These are phyloP conservation scores for Aeschynomene evenia DNA, from an alignment of 306 rosid species.

Conservation along the genomic window DNA sequence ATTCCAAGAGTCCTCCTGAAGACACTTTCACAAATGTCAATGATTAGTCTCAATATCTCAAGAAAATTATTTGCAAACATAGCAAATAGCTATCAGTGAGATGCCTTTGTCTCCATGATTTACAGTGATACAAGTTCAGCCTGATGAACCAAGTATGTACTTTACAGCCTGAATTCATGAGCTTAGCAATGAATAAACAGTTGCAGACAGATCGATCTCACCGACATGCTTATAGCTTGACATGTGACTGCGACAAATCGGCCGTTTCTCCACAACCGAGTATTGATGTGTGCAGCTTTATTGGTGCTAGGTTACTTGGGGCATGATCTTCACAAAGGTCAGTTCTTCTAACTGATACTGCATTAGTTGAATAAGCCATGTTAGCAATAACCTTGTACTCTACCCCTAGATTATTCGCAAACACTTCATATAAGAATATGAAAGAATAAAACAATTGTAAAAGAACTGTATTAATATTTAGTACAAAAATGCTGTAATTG, in stretches of 20 bases:
- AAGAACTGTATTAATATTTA: no score
- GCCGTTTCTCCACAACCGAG: slow-evolving; percentile 1
- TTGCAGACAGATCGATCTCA: background rate
- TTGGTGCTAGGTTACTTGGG: background rate
- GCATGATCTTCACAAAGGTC: slow-evolving; percentile 1
- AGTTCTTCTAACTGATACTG: slow-evolving; percentile 28
- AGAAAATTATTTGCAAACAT: background rate
- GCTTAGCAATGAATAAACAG: background rate
- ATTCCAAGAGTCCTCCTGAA: background rate
- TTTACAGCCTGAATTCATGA: background rate
- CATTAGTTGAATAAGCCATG: background rate
- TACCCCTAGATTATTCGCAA: background rate
- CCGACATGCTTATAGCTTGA: background rate
- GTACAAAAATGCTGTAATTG: no score
- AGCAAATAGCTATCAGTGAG: background rate
- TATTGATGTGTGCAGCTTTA: background rate
- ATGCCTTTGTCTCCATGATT: background rate
- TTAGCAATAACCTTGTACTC: background rate
- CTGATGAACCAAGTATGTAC: slow-evolving; percentile 13
- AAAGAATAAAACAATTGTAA: background rate
- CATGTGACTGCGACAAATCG: background rate
- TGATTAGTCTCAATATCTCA: background rate
- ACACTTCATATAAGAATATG: background rate
- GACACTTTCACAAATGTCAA: background rate
- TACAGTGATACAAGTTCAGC: background rate